phyloP scores from a whole-genome alignment of 768 basidiomycete species.

The Suillus occidentalis region DNA sequence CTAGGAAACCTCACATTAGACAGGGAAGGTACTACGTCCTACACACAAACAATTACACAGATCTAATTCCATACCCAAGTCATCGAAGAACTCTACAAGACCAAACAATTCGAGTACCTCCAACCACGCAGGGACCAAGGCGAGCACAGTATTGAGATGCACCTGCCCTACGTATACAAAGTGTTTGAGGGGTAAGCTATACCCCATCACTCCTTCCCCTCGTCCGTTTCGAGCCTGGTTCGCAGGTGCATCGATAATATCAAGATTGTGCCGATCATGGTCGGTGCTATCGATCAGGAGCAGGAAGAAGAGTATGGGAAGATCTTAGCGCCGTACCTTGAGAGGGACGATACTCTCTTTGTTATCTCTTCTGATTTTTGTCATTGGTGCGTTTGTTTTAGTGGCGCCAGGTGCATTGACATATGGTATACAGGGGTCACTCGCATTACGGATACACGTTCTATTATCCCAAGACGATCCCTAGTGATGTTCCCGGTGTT shows the following conservation, averaged over 20 bases:
- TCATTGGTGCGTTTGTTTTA: conserved; percentile 69
- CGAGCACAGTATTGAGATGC: conserved; percentile 98
- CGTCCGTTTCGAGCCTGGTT: background rate
- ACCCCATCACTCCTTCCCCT: background rate
- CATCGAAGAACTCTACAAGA: conserved; percentile 60
- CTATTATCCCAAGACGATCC: conserved; percentile 71
- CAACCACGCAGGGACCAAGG: conserved; percentile 73
- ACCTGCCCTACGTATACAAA: conserved; percentile 88
- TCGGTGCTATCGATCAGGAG: conserved; percentile 69
- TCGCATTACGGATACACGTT: conserved; percentile 80
- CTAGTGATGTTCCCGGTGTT: conserved; percentile 44
- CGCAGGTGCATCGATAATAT: conserved; percentile 60
- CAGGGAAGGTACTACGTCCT: conserved; percentile 65
- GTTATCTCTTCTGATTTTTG: conserved; percentile 97
- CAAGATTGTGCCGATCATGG: conserved; percentile 83
- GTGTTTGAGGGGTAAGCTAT: conserved; percentile 70
- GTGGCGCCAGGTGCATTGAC: background rate
- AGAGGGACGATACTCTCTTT: conserved; percentile 76
- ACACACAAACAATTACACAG: background rate
- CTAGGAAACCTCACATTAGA: conserved; percentile 82
- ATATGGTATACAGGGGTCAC: conserved; percentile 56
- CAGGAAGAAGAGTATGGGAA: conserved; percentile 65
- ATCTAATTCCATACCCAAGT: conserved; percentile 40
- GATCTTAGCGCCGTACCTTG: conserved; percentile 79
- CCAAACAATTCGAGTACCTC: conserved; percentile 73